Percentiles rank a stretch among this genome's conserved stretches.
Conservation (phyloP, 352 stramenopile genomes). For the Phytophthora aleatoria region DNA sequence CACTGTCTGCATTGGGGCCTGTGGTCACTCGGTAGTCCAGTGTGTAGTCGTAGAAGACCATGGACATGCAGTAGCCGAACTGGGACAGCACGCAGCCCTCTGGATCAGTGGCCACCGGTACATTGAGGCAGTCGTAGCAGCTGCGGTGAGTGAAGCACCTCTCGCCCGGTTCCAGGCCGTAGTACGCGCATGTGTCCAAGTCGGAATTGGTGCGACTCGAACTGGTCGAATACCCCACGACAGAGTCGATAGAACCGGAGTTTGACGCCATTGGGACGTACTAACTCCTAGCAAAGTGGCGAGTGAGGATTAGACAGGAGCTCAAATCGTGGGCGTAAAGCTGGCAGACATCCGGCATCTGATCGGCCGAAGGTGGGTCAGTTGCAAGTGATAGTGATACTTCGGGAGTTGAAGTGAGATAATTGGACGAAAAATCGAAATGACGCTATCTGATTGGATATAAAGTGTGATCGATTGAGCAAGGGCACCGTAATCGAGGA, state of each 20-base stretch:
- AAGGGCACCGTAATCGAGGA: conserved; percentile 2
- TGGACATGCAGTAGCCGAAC: conserved; percentile 49
- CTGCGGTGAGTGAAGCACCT: conserved; percentile 48
- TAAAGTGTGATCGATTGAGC: neutral
- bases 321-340: conserved; percentile 15
- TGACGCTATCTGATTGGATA: conserved; percentile 4
- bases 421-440: conserved; percentile 9
- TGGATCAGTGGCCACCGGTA: conserved; percentile 34
- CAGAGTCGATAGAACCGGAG: conserved; percentile 9
- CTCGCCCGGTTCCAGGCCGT: conserved; percentile 37
- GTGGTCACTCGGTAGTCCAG: conserved; percentile 46
- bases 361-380: conserved; percentile 10
- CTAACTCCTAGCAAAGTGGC: conserved; percentile 3
- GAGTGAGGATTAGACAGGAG: neutral
- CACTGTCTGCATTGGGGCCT: conserved; percentile 40
- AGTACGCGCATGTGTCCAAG: conserved; percentile 51
- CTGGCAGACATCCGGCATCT: conserved; percentile 24
- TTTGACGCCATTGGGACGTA: conserved; percentile 13
- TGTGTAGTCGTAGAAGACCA: conserved; percentile 44
- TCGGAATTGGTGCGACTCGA: conserved; percentile 22
- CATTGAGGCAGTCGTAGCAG: conserved; percentile 72
- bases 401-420: conserved; percentile 19
- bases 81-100: conserved; percentile 51
- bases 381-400: neutral
- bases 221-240: neutral